Percentiles rank a stretch among this genome's conserved stretches.
These are phyloP conservation scores for Pleurotus salmoneostramineus DNA, from an alignment of 768 basidiomycete species.

Conservation along the genomic window DNA sequence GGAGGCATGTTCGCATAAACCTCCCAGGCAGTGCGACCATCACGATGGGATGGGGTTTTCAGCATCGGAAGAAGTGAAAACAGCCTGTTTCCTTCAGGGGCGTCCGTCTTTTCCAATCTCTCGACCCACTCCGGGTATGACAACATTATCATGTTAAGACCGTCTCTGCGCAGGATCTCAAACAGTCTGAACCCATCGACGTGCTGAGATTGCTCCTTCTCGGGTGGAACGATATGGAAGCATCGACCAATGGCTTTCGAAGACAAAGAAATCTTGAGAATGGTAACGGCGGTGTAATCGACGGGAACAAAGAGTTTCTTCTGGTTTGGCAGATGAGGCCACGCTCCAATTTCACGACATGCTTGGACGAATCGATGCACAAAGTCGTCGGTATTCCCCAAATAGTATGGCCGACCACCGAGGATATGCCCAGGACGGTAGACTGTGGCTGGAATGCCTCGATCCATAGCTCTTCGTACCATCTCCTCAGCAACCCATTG, in stretches of 20 bases:
- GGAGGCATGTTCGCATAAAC: neutral
- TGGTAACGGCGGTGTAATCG: neutral
- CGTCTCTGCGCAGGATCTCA: neutral
- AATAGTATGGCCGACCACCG: neutral
- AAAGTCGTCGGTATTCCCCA: conserved; percentile 7
- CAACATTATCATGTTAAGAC: neutral
- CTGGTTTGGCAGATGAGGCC: conserved; percentile 5
- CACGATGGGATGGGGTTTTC: neutral
- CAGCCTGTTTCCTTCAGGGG: neutral
- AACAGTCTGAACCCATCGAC: neutral
- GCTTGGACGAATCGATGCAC: conserved; percentile 3
- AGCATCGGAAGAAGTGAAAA: conserved; percentile 3
- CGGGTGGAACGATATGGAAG: conserved; percentile 1
- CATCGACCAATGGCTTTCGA: neutral
- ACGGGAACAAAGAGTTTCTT: conserved; percentile 3
- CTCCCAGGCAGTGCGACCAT: neutral
- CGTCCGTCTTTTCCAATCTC: neutral
- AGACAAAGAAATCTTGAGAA: neutral
- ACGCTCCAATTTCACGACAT: neutral
- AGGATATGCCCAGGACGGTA: conserved; percentile 3
- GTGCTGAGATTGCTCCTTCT: neutral
- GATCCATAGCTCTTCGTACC: neutral
- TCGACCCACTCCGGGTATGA: neutral
- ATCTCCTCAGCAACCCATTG: conserved; percentile 10
- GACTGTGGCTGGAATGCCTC: conserved; percentile 1